Conservation (phyloP, 2,329 filamentous ascomycete species). For the Xylaria sp. region DNA sequence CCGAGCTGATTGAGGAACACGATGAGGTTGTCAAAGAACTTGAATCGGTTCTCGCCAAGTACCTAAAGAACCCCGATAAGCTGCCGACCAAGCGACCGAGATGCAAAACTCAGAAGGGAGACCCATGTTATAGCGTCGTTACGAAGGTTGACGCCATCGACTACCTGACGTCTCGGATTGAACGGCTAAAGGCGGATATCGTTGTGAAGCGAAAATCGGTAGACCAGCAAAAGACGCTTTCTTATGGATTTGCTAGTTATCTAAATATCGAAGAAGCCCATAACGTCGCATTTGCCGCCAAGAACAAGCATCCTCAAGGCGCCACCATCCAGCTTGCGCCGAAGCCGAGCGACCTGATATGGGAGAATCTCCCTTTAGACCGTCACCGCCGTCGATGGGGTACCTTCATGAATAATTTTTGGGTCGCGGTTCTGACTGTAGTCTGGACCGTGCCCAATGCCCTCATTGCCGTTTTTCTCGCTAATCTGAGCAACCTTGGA, state of each 20-base stretch:
- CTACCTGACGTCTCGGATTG: conserved; percentile 83
- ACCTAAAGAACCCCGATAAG: conserved; percentile 81
- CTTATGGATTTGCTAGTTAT: conserved; percentile 92
- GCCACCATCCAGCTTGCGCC: conserved; percentile 79
- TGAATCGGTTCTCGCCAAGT: conserved; percentile 81
- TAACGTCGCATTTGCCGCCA: conserved; percentile 77
- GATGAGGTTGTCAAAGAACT: conserved; percentile 77
- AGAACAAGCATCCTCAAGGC: conserved; percentile 77
- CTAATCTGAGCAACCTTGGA: conserved; percentile 80
- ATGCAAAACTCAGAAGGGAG: conserved; percentile 78
- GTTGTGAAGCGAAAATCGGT: conserved; percentile 78
- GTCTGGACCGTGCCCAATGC: conserved; percentile 90
- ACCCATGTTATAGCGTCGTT: conserved; percentile 65
- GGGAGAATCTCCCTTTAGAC: conserved; percentile 68
- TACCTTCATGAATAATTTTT: conserved; percentile 72
- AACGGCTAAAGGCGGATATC: conserved; percentile 79
- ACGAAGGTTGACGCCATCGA: conserved; percentile 90
- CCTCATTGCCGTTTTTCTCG: conserved; percentile 87
- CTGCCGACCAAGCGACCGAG: conserved; percentile 76
- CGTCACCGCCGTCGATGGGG: conserved; percentile 71
- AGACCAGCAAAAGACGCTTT: conserved; percentile 84
- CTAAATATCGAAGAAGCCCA: conserved; percentile 85
- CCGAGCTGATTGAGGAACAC: conserved; percentile 81
- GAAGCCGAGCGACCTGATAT: conserved; percentile 87
- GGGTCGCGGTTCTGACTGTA: conserved; percentile 67